Evolutionary conservation across 2,329 filamentous ascomycete species (phyloP), one percentile per base, ranked within the genome.

Genomic region (Aquanectria penicillioides): DNA sequence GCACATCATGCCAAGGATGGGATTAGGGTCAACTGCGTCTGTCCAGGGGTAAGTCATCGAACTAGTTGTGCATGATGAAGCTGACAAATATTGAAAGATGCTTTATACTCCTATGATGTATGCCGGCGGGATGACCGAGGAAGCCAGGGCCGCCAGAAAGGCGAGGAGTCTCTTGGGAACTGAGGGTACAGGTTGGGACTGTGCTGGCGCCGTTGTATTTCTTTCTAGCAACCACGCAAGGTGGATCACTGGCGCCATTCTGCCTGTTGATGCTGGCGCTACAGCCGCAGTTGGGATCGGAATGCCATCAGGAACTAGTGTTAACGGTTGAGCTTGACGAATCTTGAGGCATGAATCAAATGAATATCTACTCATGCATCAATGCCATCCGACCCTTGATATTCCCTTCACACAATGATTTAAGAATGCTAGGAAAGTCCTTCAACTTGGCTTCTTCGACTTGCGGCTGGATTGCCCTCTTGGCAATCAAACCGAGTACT

Each of bases 11-110:
- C 74, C 4, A 55, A 64, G 17, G 73, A 80, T 2, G 76, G 77
- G 4, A 81, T 83, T 15, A 71, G 80, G 6, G 81, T 83, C 2
- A 83, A 83, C 38, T 83, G 81, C 18, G 80, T 83, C 0, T 81
- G 78, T 59, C 80, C 80, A 4, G n/a, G n/a, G 80, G 78, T 57
- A 26, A 56, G 55, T 11, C 11, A 4, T 26, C 6, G 6, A n/a
- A 33, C 15, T 4, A 1, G 0, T 0, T 7, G 5, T n/a, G n/a
- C n/a, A n/a, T n/a, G 4, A 13, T 7, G 6, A 69, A 50, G 67
- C 6, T 8, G 4, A 1, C 8, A 9, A 3, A 33, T 20, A 4
- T 17, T 2, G 20, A 50, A 34, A 34, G 17, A 50, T 50, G 46
- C 33, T 50, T 4, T 50, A 50, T 12, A 50, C 46, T 2, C 46